These are phyloP conservation scores for Nannizzia gypsea DNA, from an alignment of 2,329 filamentous ascomycete genomes.

Conservation along the genomic window DNA sequence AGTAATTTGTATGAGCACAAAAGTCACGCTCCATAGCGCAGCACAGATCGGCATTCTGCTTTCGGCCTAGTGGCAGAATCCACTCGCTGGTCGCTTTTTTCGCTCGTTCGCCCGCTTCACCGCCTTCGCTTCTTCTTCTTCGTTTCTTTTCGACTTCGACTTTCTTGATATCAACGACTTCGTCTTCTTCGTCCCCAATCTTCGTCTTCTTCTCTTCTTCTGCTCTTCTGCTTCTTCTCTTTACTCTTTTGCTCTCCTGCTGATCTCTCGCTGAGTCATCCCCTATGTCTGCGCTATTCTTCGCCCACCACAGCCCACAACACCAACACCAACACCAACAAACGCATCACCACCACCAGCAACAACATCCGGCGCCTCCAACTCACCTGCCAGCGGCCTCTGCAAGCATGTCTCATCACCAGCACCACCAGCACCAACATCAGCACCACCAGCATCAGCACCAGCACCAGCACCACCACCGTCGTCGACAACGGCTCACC, in stretches of 20 bases:
- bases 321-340: slow-evolving; percentile 37
- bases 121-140: slow-evolving; percentile 15
- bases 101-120: slow-evolving; percentile 16
- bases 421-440: slow-evolving; percentile 62
- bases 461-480: slow-evolving; percentile 62
- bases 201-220: slow-evolving; percentile 18
- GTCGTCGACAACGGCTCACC: slow-evolving; percentile 71
- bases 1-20: not conserved
- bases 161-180: not conserved
- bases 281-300: slow-evolving; percentile 8
- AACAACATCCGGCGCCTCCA: slow-evolving; percentile 41
- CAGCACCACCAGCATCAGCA: slow-evolving; percentile 53
- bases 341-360: slow-evolving; percentile 26
- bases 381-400: not conserved
- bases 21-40: not conserved
- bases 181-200: not conserved
- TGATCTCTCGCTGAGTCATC: not conserved
- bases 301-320: slow-evolving; percentile 31
- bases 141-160: slow-evolving; percentile 16
- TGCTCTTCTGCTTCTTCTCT: slow-evolving; percentile 17
- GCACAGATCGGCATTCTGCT: not conserved
- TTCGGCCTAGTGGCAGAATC: not conserved
- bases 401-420: slow-evolving; percentile 35
- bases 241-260: not conserved
- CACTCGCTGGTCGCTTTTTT: slow-evolving; percentile 12